Evolutionary conservation across 176 grass and related monocot species (phyloP), one percentile per base, ranked within the genome.

Genomic region (Oryza rufipogon): DNA sequence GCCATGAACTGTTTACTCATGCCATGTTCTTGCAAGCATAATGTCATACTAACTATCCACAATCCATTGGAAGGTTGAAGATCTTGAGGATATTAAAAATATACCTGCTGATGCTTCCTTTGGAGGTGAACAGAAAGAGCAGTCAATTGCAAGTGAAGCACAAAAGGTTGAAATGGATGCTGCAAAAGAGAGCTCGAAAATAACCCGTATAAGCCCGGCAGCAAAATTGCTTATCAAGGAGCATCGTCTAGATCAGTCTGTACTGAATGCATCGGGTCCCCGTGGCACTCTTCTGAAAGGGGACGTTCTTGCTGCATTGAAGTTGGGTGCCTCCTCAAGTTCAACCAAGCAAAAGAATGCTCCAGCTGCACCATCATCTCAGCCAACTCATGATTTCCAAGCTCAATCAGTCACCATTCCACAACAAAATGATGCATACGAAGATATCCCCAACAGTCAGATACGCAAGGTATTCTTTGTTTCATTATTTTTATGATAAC

Each of bases 211-310:
- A 81, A 98, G 93, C 78, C 96, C 96, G 1, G 86, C 96, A 64
- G 96, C 96, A 42, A 98, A 92, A 81, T 80, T 95, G 81, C 96
- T 98, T 28, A 95, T 98, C 73, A 90, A 93, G 79, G 87, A 98
- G 60, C 81, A 98, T 87, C 75, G 75, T 64, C 80, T 98, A 13
- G 84, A 95, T 66, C 33, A 48, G 30, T 98, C 96, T 61, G 90
- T 80, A 68, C 83, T 98, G 36, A 93, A 86, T 71, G 96, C 93
- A 22, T 89, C 96, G 33, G 93, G 96, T n/a, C 96, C 58, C 58
- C 96, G 86, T 88, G 96, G 96, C 54, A 98, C 96, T 84, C 96
- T 98, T 83, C 66, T 98, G 74, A 98, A 98, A 86, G 93, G 96
- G 6, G 96, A 95, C 74, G 91, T 98, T 61, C 74, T 98, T 26